Conservation (phyloP, 805 yeast species). For the Spathaspora girioi region DNA sequence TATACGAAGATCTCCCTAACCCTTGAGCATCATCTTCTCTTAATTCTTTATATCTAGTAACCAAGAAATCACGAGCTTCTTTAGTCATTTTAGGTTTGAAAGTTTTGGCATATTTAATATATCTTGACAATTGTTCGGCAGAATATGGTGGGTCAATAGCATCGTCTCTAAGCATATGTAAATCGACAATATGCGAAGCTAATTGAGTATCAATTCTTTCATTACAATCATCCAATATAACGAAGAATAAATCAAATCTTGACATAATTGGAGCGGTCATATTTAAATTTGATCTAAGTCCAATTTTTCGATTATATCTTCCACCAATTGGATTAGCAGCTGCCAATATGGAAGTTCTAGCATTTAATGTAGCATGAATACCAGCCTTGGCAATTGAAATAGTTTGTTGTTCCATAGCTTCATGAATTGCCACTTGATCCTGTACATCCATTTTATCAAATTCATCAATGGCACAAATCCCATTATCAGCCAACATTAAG, state of each 20-base stretch:
- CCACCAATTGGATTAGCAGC: slow-evolving; percentile 99
- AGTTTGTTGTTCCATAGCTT: slow-evolving; percentile 99
- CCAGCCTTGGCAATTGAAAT: slow-evolving; percentile 98
- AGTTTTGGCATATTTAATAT: slow-evolving; percentile 87
- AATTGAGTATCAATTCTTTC: slow-evolving; percentile 84
- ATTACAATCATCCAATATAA: slow-evolving; percentile 90
- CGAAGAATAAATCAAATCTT: slow-evolving; percentile 92
- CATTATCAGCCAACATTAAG: slow-evolving; percentile 95
- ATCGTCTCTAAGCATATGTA: slow-evolving; percentile 86
- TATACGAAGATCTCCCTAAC: slow-evolving; percentile 74
- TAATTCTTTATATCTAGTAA: slow-evolving; percentile 76
- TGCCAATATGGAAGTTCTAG: slow-evolving; percentile 92
- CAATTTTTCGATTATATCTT: slow-evolving; percentile 82
- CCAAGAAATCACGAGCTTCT: slow-evolving; percentile 74
- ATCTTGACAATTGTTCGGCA: slow-evolving; percentile 83
- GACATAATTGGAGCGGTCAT: slow-evolving; percentile 99
- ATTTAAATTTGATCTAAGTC: slow-evolving; percentile 79
- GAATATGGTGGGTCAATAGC: slow-evolving; percentile 88
- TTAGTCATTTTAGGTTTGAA: slow-evolving; percentile 86
- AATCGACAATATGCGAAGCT: slow-evolving; percentile 87
- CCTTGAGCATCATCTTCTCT: slow-evolving; percentile 92
- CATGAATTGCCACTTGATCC: slow-evolving; percentile 98
- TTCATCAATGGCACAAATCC: slow-evolving; percentile 97
- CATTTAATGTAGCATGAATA: slow-evolving; percentile 95
- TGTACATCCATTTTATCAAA: slow-evolving; percentile 95